Percentiles rank a stretch among this genome's conserved stretches.
phyloP scores from a whole-genome alignment of 345 rosid species.

The Lepidium sativum region DNA sequence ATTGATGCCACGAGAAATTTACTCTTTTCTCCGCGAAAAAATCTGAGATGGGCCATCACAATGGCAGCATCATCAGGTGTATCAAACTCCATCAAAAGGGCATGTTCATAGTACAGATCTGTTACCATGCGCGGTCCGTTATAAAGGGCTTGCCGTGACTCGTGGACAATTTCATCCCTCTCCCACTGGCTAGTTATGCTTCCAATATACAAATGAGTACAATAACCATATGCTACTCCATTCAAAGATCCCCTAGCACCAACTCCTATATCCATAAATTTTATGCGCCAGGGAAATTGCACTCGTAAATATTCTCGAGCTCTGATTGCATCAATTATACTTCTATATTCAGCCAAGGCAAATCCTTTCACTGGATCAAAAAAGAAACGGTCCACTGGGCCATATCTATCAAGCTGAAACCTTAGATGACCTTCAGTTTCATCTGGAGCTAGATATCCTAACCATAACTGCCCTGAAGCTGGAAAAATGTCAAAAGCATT shows the following conservation, averaged over 20 bases:
- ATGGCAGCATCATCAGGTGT: conserved; percentile 84
- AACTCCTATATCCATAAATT: conserved; percentile 82
- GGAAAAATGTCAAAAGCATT: conserved; percentile 67
- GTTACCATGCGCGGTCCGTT: conserved; percentile 73
- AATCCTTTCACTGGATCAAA: conserved; percentile 69
- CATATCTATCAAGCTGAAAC: conserved; percentile 81
- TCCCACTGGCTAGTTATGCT: conserved; percentile 75
- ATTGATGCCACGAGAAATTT: conserved; percentile 38
- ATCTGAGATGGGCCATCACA: conserved; percentile 84
- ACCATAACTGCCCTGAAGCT: conserved; percentile 83
- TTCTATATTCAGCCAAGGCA: conserved; percentile 85
- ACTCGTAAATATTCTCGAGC: conserved; percentile 74
- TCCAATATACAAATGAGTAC: conserved; percentile 72
- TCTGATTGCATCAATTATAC: conserved; percentile 74
- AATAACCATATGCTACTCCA: conserved; percentile 75
- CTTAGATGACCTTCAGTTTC: conserved; percentile 72
- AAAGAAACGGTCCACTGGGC: conserved; percentile 69
- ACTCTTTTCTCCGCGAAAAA: conserved; percentile 49
- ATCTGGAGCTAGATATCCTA: conserved; percentile 73
- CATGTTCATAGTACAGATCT: conserved; percentile 72
- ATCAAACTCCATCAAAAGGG: conserved; percentile 83
- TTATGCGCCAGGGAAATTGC: conserved; percentile 75
- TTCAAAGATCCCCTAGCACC: conserved; percentile 73
- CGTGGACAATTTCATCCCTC: conserved; percentile 77
- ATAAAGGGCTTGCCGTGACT: conserved; percentile 71